These are phyloP conservation scores for Tylopilus sp. DNA, from an alignment of 1,284 basidiomycete genomes.

Conservation along the genomic window DNA sequence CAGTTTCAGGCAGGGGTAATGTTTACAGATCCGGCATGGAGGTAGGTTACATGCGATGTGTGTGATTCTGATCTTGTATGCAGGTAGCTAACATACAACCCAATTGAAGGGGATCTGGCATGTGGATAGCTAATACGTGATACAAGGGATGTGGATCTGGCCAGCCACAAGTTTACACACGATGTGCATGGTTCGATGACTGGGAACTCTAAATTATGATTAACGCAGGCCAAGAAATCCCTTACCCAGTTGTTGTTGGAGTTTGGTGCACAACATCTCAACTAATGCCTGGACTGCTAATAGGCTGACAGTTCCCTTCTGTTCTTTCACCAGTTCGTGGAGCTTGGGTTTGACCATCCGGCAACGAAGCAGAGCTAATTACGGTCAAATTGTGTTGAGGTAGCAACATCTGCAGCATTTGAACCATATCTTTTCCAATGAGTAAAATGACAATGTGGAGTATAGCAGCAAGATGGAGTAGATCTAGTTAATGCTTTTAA, in stretches of 20 bases:
- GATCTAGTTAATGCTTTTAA: neutral
- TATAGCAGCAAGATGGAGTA: constrained; percentile 6
- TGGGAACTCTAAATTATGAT: too few relatives aligned
- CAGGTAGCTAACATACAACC: too few relatives aligned
- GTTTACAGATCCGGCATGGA: constrained; percentile 5
- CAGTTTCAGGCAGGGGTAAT: constrained; percentile 5
- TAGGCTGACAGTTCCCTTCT: constrained; percentile 7
- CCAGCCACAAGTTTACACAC: too few relatives aligned
- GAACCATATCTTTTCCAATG: neutral
- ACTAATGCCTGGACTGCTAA: constrained; percentile 8
- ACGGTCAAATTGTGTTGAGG: neutral
- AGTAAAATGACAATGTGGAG: constrained; percentile 7
- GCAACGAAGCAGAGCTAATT: neutral
- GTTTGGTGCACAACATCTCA: neutral
- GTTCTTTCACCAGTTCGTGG: constrained; percentile 2
- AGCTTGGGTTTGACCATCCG: constrained; percentile 2
- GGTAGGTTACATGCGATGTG: too few relatives aligned
- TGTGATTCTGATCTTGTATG: too few relatives aligned
- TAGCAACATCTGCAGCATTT: neutral
- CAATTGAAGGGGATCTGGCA: too few relatives aligned
- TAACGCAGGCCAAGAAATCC: neutral
- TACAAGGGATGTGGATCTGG: too few relatives aligned
- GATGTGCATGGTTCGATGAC: too few relatives aligned
- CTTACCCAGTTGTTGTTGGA: neutral
- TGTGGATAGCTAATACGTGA: too few relatives aligned